These are phyloP conservation scores for Ramalina intermedia DNA, from an alignment of 495 filamentous ascomycete genomes.

Conservation along the genomic window DNA sequence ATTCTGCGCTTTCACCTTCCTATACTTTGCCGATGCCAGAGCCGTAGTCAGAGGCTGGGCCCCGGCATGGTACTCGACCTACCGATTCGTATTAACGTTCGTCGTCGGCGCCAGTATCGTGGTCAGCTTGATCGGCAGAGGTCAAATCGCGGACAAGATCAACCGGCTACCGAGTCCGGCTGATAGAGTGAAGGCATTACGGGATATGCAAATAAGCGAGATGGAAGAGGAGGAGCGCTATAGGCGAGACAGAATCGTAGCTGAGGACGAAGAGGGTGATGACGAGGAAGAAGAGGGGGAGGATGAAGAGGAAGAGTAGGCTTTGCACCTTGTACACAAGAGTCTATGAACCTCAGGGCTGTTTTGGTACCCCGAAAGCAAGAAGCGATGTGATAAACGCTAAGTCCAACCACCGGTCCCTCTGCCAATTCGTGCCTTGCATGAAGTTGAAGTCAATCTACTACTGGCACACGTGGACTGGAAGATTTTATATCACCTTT, in stretches of 20 bases:
- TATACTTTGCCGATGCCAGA: slow-evolving; percentile 79
- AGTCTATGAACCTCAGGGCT: too few species aligned
- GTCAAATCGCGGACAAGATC: slow-evolving; percentile 57
- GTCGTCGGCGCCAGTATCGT: slow-evolving; percentile 79
- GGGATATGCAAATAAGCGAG: slow-evolving; percentile 40
- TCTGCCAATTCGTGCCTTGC: too few species aligned
- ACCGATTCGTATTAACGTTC: slow-evolving; percentile 92
- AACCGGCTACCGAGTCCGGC: slow-evolving; percentile 29
- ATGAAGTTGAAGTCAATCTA: too few species aligned
- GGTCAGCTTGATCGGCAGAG: slow-evolving; percentile 72
- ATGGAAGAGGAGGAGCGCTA: slow-evolving; percentile 46
- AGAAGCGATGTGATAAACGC: too few species aligned
- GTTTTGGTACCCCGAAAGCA: too few species aligned
- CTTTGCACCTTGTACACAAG: neutral
- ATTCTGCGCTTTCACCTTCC: slow-evolving; percentile 73
- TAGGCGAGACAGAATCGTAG: slow-evolving; percentile 27
- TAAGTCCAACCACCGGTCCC: too few species aligned
- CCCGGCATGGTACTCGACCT: slow-evolving; percentile 84
- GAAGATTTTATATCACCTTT: too few species aligned
- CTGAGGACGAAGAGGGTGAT: slow-evolving; percentile 26
- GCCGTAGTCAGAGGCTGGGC: slow-evolving; percentile 66
- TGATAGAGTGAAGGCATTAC: slow-evolving; percentile 51
- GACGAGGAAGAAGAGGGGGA: slow-evolving; percentile 20
- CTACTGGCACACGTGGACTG: too few species aligned
- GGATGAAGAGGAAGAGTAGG: slow-evolving; percentile 2